phyloP scores from a whole-genome alignment of 1,139 yeast genomes.

The Arxiozyma slooffiae region DNA sequence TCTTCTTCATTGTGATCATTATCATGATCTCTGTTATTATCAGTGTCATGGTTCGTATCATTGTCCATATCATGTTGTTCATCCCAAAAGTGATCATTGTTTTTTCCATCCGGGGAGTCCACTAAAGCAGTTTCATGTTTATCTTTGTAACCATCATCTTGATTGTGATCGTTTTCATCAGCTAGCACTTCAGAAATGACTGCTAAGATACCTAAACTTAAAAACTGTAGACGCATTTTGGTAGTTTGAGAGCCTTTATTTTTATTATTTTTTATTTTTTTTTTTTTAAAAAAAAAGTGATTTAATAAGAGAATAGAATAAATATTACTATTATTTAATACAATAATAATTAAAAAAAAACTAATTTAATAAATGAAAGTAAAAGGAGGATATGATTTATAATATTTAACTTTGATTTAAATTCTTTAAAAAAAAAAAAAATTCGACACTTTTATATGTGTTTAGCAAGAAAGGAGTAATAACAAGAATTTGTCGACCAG shows the following conservation, averaged over 20 bases:
- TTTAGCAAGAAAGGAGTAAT: not conserved
- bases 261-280: too few species aligned
- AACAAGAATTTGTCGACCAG: not conserved
- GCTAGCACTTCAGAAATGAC: slow-evolving; percentile 4
- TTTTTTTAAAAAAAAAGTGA: too few species aligned
- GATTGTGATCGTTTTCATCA: slow-evolving; percentile 1
- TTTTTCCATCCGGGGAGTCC: not conserved
- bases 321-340: not conserved
- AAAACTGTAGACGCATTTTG: slow-evolving; percentile 2
- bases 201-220: slow-evolving; percentile 5
- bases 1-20: not conserved
- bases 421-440: too few species aligned
- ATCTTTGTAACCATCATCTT: not conserved
- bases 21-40: not conserved
- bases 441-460: not conserved
- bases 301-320: not conserved
- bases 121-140: not conserved
- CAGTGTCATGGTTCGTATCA: not conserved
- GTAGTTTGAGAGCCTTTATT: not conserved
- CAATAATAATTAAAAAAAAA: not conserved
- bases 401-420: not conserved
- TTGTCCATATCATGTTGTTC: not conserved
- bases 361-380: not conserved
- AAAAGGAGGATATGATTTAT: not conserved
- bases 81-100: not conserved